Percentiles rank a stretch among this genome's conserved stretches.
Evolutionary conservation across 257 asterid species (phyloP).

Genomic region (Petunia axillaris): DNA sequence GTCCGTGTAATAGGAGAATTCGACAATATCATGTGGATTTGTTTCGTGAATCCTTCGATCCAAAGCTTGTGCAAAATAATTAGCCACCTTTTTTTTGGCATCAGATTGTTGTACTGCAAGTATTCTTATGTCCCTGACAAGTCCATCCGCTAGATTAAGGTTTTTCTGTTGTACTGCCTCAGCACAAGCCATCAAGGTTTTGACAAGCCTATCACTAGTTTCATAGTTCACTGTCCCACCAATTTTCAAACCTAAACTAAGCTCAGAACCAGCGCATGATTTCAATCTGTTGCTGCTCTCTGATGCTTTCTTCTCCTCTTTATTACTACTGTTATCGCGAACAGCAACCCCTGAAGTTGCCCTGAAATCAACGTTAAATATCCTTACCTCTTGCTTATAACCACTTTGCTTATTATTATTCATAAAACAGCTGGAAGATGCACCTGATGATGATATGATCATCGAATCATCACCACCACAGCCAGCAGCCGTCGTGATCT

Average conservation of each 20-base stretch:
- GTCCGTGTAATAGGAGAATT: too few relatives aligned
- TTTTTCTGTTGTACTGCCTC: slow-evolving; percentile 59
- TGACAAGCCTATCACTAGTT: slow-evolving; percentile 50
- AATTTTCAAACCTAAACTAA: not conserved
- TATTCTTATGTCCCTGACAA: slow-evolving; percentile 25
- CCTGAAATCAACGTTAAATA: slow-evolving; percentile 45
- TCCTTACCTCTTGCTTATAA: too few relatives aligned
- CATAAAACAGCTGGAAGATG: not conserved
- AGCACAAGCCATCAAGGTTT: slow-evolving; percentile 72
- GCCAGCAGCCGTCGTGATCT: not conserved
- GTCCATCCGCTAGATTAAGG: too few relatives aligned
- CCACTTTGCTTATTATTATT: too few relatives aligned
- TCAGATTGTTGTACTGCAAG: not conserved
- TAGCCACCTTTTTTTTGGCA: slow-evolving; percentile 23
- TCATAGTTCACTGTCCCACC: slow-evolving; percentile 57
- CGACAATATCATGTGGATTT: not conserved
- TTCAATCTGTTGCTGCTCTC: slow-evolving; percentile 49
- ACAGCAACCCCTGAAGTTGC: slow-evolving; percentile 68
- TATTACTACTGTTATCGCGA: slow-evolving; percentile 23
- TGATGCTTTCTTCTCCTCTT: not conserved
- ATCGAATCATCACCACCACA: not conserved
- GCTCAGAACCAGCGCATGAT: slow-evolving; percentile 9
- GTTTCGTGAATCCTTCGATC: slow-evolving; percentile 18
- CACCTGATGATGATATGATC: not conserved
- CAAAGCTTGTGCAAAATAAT: slow-evolving; percentile 40